A percentile compares a stretch with the other conserved stretches of the same genome.
Conservation (phyloP, 495 filamentous ascomycete genomes). For the Neurospora africana region DNA sequence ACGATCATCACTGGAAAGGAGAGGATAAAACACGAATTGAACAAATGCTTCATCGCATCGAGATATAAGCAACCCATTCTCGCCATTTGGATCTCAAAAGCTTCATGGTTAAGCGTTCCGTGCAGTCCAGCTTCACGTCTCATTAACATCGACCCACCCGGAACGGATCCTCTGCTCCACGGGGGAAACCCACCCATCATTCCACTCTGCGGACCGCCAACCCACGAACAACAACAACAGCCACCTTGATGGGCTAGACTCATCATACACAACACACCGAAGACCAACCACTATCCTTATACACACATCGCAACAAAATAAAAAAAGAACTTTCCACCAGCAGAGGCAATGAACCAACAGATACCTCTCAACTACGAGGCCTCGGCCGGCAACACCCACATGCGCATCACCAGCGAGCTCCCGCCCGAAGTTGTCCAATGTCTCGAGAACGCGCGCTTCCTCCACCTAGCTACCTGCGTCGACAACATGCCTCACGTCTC, state of each 20-base stretch:
- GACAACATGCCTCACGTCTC: slow-evolving; percentile 82
- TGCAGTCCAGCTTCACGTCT: neutral
- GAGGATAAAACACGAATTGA: neutral
- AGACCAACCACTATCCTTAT: neutral
- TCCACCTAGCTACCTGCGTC: slow-evolving; percentile 86
- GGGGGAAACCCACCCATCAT: neutral
- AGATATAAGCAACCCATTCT: neutral
- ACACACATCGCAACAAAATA: neutral
- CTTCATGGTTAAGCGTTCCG: neutral
- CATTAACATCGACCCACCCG: neutral
- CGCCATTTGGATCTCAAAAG: neutral
- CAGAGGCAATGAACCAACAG: slow-evolving; percentile 32
- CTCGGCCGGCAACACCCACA: slow-evolving; percentile 60
- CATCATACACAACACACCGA: neutral
- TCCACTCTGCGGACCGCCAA: neutral
- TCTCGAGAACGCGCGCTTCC: slow-evolving; percentile 90
- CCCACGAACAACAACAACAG: neutral
- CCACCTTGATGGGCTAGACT: neutral
- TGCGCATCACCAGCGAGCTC: slow-evolving; percentile 54
- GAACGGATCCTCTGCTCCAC: neutral
- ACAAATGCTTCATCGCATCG: neutral
- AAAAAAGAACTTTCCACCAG: neutral
- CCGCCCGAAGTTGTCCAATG: slow-evolving; percentile 80
- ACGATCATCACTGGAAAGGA: neutral
- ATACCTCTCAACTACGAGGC: slow-evolving; percentile 65